phyloP scores from a whole-genome alignment of 1,139 yeast genomes.

The Candida sojae region DNA sequence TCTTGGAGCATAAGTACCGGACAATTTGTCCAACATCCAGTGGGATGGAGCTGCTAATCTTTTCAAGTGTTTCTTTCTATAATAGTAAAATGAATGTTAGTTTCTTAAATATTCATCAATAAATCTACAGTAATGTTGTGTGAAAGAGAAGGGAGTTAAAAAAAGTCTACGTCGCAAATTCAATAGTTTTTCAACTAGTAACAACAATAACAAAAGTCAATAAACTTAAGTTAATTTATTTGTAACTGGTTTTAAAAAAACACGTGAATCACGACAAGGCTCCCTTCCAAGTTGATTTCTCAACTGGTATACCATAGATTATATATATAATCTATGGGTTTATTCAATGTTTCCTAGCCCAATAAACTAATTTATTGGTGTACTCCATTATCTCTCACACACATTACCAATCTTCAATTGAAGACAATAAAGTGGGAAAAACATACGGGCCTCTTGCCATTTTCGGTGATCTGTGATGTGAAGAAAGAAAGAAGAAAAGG shows the following conservation, averaged over 20 bases:
- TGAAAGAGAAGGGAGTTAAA: not conserved
- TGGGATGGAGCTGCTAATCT: constrained; percentile 99
- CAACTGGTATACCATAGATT: constrained; percentile 17
- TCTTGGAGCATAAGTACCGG: constrained; percentile 99
- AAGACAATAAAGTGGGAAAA: not conserved
- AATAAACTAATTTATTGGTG: constrained; percentile 9
- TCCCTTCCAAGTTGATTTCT: constrained; percentile 32
- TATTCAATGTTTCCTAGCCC: constrained; percentile 16
- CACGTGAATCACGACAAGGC: constrained; percentile 33
- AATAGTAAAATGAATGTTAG: constrained; percentile 23
- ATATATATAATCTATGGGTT: constrained; percentile 14
- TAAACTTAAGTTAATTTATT: too few relatives aligned
- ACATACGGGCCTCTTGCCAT: constrained; percentile 24
- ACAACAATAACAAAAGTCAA: not conserved
- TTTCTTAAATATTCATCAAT: not conserved
- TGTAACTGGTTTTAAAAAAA: not conserved
- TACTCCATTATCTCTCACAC: constrained; percentile 12
- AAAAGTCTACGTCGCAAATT: constrained; percentile 7
- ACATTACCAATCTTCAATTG: constrained; percentile 2
- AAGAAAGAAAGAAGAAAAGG: constrained; percentile 2
- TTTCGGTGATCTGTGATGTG: constrained; percentile 13
- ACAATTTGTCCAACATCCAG: constrained; percentile 99
- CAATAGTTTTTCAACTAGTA: not conserved
- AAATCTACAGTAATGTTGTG: constrained; percentile 1
- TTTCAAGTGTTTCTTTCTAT: constrained; percentile 92